These are phyloP conservation scores for Alliaria petiolata DNA, from an alignment of 345 rosid species.

Conservation along the genomic window DNA sequence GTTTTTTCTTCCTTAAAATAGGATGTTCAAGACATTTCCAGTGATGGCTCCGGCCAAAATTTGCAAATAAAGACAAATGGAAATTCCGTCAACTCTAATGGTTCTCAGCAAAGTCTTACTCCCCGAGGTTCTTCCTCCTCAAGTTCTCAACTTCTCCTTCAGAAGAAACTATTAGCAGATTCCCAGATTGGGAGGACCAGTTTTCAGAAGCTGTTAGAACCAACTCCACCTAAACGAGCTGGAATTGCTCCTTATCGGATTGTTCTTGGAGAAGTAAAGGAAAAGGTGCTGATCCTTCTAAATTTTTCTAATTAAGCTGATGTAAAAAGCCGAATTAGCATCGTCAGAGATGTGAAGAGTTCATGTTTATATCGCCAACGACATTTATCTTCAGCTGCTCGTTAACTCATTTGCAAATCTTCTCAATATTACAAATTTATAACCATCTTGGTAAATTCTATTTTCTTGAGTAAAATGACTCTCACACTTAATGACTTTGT, in stretches of 20 bases:
- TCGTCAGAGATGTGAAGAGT: neutral
- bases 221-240: slow-evolving; percentile 70
- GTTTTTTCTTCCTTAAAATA: neutral
- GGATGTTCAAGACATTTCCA: slow-evolving; percentile 45
- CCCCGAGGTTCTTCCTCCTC: slow-evolving; percentile 39
- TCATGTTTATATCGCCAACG: neutral
- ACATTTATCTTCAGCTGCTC: neutral
- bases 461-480: neutral
- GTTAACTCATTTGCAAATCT: neutral
- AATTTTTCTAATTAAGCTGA: neutral
- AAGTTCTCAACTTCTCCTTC: slow-evolving; percentile 45
- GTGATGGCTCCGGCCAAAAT: slow-evolving; percentile 23
- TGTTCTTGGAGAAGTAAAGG: slow-evolving; percentile 90
- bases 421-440: neutral
- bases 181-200: slow-evolving; percentile 82
- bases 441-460: neutral
- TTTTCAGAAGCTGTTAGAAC: slow-evolving; percentile 94
- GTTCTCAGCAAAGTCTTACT: slow-evolving; percentile 36
- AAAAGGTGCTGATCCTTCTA: slow-evolving; percentile 53
- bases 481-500: slow-evolving; percentile 4
- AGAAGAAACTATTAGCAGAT: slow-evolving; percentile 77
- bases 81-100: slow-evolving; percentile 40
- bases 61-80: slow-evolving; percentile 41
- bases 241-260: slow-evolving; percentile 91
- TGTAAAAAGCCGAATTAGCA: neutral